Evolutionary conservation across 495 filamentous ascomycete genomes (phyloP).

Genomic region (Lineolata rhizophorae): DNA sequence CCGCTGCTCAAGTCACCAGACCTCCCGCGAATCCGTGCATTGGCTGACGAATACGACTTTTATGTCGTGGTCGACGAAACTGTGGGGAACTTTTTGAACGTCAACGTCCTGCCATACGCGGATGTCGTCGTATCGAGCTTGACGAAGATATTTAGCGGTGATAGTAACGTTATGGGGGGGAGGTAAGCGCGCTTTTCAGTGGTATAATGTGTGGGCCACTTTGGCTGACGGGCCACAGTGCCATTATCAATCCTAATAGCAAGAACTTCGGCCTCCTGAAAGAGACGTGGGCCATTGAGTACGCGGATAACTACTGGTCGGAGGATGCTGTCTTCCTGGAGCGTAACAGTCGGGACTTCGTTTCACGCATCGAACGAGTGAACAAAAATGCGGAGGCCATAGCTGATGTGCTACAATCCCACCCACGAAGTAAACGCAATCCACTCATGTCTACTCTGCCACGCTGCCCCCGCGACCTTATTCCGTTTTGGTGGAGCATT

Average conservation of each 20-base stretch:
- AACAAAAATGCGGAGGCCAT: conserved; percentile 74
- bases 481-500: background rate
- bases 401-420: conserved; percentile 39
- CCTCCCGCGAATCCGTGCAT: conserved; percentile 48
- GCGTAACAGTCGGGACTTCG: conserved; percentile 85
- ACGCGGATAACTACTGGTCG: conserved; percentile 80
- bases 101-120: conserved; percentile 71
- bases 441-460: too few species aligned
- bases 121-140: conserved; percentile 86
- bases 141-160: conserved; percentile 92
- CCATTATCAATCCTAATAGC: conserved; percentile 63
- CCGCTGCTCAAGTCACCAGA: conserved; percentile 73
- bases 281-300: conserved; percentile 32
- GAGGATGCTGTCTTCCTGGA: conserved; percentile 91
- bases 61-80: conserved; percentile 88
- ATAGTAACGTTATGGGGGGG: conserved; percentile 96
- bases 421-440: conserved; percentile 29
- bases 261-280: conserved; percentile 51
- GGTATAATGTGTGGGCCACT: conserved; percentile 4
- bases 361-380: conserved; percentile 58
- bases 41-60: conserved; percentile 76
- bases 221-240: conserved; percentile 28
- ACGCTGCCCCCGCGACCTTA: background rate
- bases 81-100: conserved; percentile 86
- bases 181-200: conserved; percentile 18